Evolutionary conservation across 108 stramenopile species (phyloP).

Genomic region (Schizochytrium sp.): DNA sequence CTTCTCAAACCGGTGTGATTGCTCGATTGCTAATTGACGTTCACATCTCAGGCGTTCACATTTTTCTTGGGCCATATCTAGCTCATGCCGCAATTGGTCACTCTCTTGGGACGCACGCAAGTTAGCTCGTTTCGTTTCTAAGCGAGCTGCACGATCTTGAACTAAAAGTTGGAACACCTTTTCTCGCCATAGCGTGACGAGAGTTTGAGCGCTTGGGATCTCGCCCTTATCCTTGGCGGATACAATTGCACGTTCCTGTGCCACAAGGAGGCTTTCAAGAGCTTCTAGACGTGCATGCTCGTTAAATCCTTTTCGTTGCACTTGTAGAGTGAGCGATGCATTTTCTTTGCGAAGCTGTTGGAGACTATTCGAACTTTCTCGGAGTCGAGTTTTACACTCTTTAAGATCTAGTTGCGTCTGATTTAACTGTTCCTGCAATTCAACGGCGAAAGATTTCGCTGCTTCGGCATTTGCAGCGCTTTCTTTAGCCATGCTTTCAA

Average conservation of each 20-base stretch:
- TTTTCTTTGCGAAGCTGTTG: not conserved
- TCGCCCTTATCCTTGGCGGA: not conserved
- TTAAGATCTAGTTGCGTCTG: not conserved
- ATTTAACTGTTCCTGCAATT: not conserved
- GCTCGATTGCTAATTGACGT: not conserved
- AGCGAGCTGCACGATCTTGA: not conserved
- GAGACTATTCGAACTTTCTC: not conserved
- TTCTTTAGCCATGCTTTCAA: not conserved
- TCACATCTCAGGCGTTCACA: not conserved
- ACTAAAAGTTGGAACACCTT: constrained; percentile 21
- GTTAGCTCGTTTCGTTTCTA: not conserved
- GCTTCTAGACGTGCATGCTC: not conserved
- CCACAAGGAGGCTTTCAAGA: not conserved
- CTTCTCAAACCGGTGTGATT: not conserved
- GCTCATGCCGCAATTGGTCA: not conserved
- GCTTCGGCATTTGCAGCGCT: not conserved
- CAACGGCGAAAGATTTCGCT: not conserved
- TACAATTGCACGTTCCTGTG: constrained; percentile 7
- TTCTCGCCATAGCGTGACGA: constrained; percentile 24
- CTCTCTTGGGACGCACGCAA: not conserved
- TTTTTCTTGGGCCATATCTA: not conserved
- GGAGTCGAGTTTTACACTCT: not conserved
- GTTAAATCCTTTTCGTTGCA: not conserved
- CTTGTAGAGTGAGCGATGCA: not conserved
- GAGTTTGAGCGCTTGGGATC: not conserved